Evolutionary conservation across 2,329 filamentous ascomycete genomes (phyloP), one percentile per base, ranked within the genome.

Genomic region (Phialophora verrucosa): DNA sequence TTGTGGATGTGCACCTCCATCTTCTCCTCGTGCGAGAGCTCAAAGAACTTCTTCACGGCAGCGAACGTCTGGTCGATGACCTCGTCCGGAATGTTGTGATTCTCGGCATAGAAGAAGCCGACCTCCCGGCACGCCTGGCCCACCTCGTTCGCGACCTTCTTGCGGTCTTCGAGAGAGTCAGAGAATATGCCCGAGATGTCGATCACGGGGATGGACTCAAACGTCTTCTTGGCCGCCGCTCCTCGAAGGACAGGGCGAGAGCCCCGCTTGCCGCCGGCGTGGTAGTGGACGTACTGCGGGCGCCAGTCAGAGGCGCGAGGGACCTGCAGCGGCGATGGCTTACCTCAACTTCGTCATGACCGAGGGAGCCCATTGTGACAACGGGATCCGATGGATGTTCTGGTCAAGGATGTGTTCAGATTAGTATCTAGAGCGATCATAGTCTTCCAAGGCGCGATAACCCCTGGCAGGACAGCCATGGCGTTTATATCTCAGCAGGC

Each of bases 11-110:
- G 80, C 3, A 83, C 82, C 44, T 83, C 77, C 66, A 83, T 76
- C 69, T 83, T 84, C 68, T 80, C 81, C 63, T 82, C 77, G 7
- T 78, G 73, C 0, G 80, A 76, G 1, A 82, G 71, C 2, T 76
- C 72, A 62, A 84, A 84, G 63, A 84, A 80, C 1, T 74, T 72
- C 32, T 78, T 76, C 0, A 78, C 77, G 60, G 81, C 79, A 51
- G 73, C 29, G 25, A 80, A 77, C 1, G 80, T 76, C 0, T 65
- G 66, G 27, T 75, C 70, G 25, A 74, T 67, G 20, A 50, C 27
- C 11, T 53, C 47, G 27, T 50, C 44, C 10, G 42, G 44, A 38
- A 60, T 60, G 12, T 53, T 42, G 44, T 60, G 58, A 27, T 59
- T 59, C 56, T 59, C 73, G 35, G 80, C 76, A 42, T 79, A 71